A percentile compares a stretch with the other conserved stretches of the same genome.
phyloP scores from a whole-genome alignment of 129 eudicot genomes.

The Flaveria linearis region DNA sequence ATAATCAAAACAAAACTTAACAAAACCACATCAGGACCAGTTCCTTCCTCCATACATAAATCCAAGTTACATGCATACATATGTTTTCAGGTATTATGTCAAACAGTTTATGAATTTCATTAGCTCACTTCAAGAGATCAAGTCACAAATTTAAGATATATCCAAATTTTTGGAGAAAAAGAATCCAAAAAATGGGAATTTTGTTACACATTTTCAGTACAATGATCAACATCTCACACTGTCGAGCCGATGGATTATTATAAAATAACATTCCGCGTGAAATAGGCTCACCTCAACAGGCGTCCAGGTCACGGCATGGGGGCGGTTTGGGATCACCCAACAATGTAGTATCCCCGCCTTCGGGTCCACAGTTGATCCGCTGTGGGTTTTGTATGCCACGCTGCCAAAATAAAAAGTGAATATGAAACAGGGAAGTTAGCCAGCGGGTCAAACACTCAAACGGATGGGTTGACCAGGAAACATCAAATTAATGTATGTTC shows the following conservation, averaged over 20 bases:
- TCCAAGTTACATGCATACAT: too few species aligned
- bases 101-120: neutral
- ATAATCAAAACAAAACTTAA: too few species aligned
- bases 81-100: neutral
- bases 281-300: slow-evolving; percentile 47
- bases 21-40: too few species aligned
- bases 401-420: slow-evolving; percentile 42
- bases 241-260: neutral
- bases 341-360: slow-evolving; percentile 86
- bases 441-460: neutral
- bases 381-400: slow-evolving; percentile 81
- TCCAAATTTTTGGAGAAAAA: neutral
- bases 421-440: neutral
- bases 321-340: slow-evolving; percentile 93
- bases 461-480: neutral
- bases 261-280: neutral
- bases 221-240: neutral
- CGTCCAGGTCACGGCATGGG: slow-evolving; percentile 93
- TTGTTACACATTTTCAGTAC: slow-evolving; percentile 4
- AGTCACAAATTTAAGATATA: neutral
- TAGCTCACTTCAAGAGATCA: neutral
- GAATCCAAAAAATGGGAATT: neutral
- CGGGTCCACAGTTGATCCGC: slow-evolving; percentile 81
- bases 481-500: slow-evolving; percentile 1
- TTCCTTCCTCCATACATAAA: too few species aligned